These are phyloP conservation scores for Phylloboletellus chloephorus DNA, from an alignment of 1,284 basidiomycete species.

Conservation along the genomic window DNA sequence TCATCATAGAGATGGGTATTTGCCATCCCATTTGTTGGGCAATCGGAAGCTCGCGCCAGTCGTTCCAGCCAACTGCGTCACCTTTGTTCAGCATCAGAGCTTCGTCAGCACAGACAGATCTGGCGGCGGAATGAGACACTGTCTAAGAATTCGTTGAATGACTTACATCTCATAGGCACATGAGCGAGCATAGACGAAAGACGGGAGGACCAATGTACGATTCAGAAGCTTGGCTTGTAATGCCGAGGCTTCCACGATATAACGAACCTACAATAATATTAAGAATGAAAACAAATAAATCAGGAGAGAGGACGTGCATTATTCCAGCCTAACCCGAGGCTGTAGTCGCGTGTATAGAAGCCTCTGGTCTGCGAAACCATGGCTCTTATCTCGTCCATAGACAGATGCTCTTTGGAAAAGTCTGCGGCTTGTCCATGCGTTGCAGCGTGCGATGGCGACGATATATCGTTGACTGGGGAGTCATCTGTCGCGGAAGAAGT, in stretches of 20 bases:
- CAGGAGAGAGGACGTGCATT: conserved; percentile 24
- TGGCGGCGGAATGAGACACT: conserved; percentile 5
- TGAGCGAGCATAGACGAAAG: conserved; percentile 37
- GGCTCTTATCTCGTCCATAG: conserved; percentile 17
- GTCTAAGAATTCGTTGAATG: background rate
- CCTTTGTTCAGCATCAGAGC: conserved; percentile 36
- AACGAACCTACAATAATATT: conserved; percentile 29
- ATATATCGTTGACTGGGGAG: background rate
- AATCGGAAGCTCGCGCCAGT: conserved; percentile 33
- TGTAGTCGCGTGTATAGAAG: conserved; percentile 36
- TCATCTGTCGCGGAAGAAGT: conserved; percentile 1
- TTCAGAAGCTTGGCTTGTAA: conserved; percentile 35
- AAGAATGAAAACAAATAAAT: background rate
- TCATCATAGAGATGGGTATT: conserved; percentile 34
- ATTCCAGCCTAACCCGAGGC: conserved; percentile 38
- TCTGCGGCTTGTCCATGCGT: background rate
- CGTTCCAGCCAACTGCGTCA: conserved; percentile 31
- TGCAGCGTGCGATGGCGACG: background rate
- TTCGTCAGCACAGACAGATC: conserved; percentile 29
- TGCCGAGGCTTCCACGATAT: conserved; percentile 37
- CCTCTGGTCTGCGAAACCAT: conserved; percentile 33
- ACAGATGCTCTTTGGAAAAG: conserved; percentile 15
- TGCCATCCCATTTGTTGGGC: conserved; percentile 36
- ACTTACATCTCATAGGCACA: conserved; percentile 34
- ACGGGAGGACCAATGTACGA: conserved; percentile 37